Base-by-base conservation (phyloP, 2,329 filamentous ascomycete genomes). In the Scytalidium sp. region DNA sequence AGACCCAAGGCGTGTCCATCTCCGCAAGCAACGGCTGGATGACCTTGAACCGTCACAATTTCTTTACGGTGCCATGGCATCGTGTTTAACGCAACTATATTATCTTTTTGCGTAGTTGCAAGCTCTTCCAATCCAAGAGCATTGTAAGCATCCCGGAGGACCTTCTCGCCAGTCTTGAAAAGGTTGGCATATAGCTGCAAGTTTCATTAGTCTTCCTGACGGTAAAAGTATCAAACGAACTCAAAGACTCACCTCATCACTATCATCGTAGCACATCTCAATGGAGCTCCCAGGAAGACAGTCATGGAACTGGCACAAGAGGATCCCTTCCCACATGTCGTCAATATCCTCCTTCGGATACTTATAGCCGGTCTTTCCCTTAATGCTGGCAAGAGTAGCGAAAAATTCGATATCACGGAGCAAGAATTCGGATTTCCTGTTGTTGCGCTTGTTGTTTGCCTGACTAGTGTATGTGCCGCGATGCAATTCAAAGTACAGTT, bases 261-360 rank as follows among this genome's bases (percentile, higher is more conserved):
- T 96, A 65, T 99, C 94, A 66, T 96, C 90, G 62, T 97, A 97
- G 68, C 91, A 96, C 91, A 97, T 97, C 68, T 95, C 92, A 60
- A 99, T 97, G 27, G 84, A 89, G 65, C 90, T 97, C 49, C 94
- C 94, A 1, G 94, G 94, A 46, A 99, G 77, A 66, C 94, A 97
- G 66, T 99, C 94, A 58, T 99, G 94, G 76, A 99, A 99, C 63
- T 99, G 94, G 58, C 93, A 97, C 21, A 97, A 81, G 20, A 97
- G 77, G 3, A 93, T 87, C 49, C 81, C 79, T 73, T 97, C 93
- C 94, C 94, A 99, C 84, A 99, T 95, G 50, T 87, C 80, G 64
- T 99, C 94, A 49, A 99, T 85, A n/a, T 94, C 84, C 64, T 88
- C 83, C 70, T 96, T 97, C 9, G 94, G 94, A 65, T 97, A 99